Evolutionary conservation across 108 stramenopile species (phyloP), one percentile per base, ranked within the genome.

Genomic region (Nitzschia sp.): DNA sequence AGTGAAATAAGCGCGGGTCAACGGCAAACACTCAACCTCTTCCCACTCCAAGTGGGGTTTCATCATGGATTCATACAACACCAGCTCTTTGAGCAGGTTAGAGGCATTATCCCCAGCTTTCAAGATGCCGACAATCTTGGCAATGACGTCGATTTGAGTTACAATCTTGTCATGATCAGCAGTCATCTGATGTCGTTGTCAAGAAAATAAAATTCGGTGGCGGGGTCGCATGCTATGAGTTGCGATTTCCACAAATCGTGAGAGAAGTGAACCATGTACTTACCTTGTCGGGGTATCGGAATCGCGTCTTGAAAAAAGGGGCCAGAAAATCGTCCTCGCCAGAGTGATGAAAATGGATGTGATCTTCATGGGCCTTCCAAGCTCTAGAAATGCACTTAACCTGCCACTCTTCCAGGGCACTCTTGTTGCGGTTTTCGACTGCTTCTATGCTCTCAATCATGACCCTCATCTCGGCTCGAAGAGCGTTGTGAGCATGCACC

Each of bases 41-140:
- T 84, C 83, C 29, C 81, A 68, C 13, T 38, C 18, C 53, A 84
- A 78, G 60, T 84, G 83, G 19, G 76, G 79, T 13, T 54, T 25
- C 51, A 84, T 71, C 17, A 48, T 45, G 5, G 49, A 27, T 33
- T 68, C 30, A 58, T 84, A 84, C 3, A 46, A 33, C 17, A 54
- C 15, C 19, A 77, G 62, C 53, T 58, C 62, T 13, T 34, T 29
- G 18, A 42, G 19, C 29, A 84, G 31, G 3, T 49, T 59, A 29
- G 61, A 67, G 26, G 77, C 59, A 5, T 31, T 46, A 55, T 70
- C 75, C 9, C 68, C 75, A 21, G 34, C 56, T 35, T 77, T 74
- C 32, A 77, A 38, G 30, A 17, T 35, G 31, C 68, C 59, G 15
- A 84, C 64, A 23, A 70, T 21, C n/a, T 54, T 54, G 31, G 15